Evolutionary conservation across 2,329 filamentous ascomycete species (phyloP), one percentile per base, ranked within the genome.

Genomic region (Fusarium armeniacum): DNA sequence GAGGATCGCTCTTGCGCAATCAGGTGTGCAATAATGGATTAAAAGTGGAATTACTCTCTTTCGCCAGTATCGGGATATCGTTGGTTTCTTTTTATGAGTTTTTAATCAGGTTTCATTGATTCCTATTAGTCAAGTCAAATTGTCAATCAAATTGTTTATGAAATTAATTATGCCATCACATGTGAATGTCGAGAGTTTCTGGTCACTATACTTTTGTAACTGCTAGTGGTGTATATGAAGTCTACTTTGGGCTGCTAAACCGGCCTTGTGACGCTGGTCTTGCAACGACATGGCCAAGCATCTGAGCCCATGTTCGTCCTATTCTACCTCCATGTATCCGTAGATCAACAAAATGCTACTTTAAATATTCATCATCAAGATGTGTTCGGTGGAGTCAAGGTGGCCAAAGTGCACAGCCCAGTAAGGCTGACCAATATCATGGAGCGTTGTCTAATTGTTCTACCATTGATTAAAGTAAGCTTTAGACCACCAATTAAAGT

Each of bases 1-100:
- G 84, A 80, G 80, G 69, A 77, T 87, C 67, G 86, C 86, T 62
- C 77, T 86, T 59, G 78, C 78, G 65, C 80, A 81, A 69, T 72
- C 78, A 57, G 78, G 78, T 70, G 69, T 75, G 69, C 75, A 77
- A 73, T 77, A 73, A 67, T 66, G 65, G 69, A 75, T 65, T 41
- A 66, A 65, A 75, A 75, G 73, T 75, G 73, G 73, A 75, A 75
- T 75, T 75, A 65, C 73, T 75, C 46, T 75, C 73, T 52, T 75
- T 75, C 41, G 73, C 66, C 72, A 70, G 61, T 46, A 35, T 40
- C 43, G 63, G 67, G 65, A 69, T 65, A 56, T 40, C 67, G 63
- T 70, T 54, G 58, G 51, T 71, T 58, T 71, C 43, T 38, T 51
- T 54, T 51, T 54, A 65, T 65, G 45, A 49, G 50, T 60, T 70